These are phyloP conservation scores for Camelina neglecta DNA, from an alignment of 345 rosid species.

Conservation along the genomic window DNA sequence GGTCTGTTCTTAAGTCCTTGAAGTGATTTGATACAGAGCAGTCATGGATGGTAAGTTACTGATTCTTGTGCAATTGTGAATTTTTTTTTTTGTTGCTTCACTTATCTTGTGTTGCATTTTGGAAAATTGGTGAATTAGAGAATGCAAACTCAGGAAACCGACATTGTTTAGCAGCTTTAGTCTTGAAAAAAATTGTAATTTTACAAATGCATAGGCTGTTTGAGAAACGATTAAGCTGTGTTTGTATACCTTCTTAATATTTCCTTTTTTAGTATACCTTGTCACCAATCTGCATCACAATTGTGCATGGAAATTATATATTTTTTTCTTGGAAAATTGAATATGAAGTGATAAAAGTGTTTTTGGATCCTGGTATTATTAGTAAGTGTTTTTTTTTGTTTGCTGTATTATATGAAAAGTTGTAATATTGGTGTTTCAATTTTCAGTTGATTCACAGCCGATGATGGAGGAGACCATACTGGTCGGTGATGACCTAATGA, in stretches of 20 bases:
- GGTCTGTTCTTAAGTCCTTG: background rate
- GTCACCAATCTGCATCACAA: background rate
- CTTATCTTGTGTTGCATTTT: background rate
- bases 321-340: background rate
- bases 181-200: background rate
- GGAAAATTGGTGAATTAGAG: background rate
- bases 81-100: background rate
- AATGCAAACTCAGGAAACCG: background rate
- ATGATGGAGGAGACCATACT: constrained; percentile 93
- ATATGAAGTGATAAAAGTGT: background rate
- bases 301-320: background rate
- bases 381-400: background rate
- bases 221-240: constrained; percentile 9
- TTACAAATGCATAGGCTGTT: background rate
- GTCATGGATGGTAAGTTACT: constrained; percentile 45
- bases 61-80: constrained; percentile 10
- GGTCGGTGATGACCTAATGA: constrained; percentile 95
- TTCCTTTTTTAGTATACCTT: constrained; percentile 1
- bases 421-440: constrained; percentile 13
- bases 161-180: background rate
- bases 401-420: background rate
- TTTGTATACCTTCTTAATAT: too few species aligned
- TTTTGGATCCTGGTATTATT: background rate
- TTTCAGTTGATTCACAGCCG: constrained; percentile 88
- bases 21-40: constrained; percentile 27